phyloP scores from a whole-genome alignment of 257 asterid genomes.

The Haberlea rhodopensis region DNA sequence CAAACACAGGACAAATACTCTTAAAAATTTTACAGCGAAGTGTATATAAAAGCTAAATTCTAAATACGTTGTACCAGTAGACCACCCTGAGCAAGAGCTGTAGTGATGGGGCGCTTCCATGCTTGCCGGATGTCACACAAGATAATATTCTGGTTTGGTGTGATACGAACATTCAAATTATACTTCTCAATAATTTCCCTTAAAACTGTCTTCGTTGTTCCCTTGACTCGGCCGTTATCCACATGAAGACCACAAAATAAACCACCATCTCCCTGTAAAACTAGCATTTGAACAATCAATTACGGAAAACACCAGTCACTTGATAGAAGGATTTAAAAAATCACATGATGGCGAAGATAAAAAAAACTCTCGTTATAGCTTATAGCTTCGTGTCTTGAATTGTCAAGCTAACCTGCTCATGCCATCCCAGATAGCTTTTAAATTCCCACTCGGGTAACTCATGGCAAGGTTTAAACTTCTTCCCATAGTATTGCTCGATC shows the following conservation, averaged over 20 bases:
- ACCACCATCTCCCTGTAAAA: constrained; percentile 79
- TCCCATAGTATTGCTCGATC: constrained; percentile 85
- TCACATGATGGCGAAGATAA: not conserved
- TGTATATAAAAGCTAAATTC: not conserved
- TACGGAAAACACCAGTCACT: constrained; percentile 8
- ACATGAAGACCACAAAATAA: constrained; percentile 93
- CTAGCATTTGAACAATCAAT: constrained; percentile 14
- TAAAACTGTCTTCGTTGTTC: constrained; percentile 66
- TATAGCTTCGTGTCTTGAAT: constrained; percentile 19
- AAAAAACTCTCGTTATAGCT: constrained; percentile 9
- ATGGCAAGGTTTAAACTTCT: constrained; percentile 68
- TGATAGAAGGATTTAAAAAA: constrained; percentile 2
- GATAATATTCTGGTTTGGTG: constrained; percentile 52
- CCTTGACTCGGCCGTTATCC: constrained; percentile 87
- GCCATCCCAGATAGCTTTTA: constrained; percentile 98
- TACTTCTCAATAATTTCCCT: constrained; percentile 89
- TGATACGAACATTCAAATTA: constrained; percentile 70
- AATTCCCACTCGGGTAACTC: constrained; percentile 95
- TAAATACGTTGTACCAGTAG: constrained; percentile 36
- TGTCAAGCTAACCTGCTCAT: constrained; percentile 65
- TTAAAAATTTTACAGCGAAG: not conserved
- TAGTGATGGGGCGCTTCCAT: constrained; percentile 65
- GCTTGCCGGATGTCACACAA: constrained; percentile 50
- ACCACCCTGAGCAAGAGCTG: constrained; percentile 56
- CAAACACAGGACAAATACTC: not conserved